Conservation (phyloP, 2,329 filamentous ascomycete species). For the Sporothrix sp. region DNA sequence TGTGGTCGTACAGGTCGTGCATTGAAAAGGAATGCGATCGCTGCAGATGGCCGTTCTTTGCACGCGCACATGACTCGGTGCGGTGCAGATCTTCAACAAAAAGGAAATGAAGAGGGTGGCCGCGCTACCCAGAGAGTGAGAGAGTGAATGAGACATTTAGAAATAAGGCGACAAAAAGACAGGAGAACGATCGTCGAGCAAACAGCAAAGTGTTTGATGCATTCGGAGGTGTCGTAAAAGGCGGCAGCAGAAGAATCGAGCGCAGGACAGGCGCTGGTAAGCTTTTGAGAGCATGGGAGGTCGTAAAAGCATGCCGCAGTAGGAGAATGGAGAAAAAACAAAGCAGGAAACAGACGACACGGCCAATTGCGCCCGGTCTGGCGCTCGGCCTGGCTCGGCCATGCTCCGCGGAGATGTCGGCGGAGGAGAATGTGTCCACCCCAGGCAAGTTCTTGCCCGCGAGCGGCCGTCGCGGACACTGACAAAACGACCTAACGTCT, state of each 20-base stretch:
- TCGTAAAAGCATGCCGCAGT: too few species aligned
- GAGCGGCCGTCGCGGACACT: too few species aligned
- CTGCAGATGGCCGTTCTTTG: neutral
- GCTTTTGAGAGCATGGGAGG: neutral
- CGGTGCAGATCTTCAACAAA: too few species aligned
- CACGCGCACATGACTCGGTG: neutral
- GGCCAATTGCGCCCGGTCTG: too few species aligned
- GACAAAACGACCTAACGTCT: conserved; percentile 2
- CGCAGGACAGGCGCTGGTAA: neutral
- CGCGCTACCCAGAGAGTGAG: neutral
- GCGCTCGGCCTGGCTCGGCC: too few species aligned
- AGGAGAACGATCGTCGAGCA: neutral
- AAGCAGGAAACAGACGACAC: too few species aligned
- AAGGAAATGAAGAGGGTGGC: neutral
- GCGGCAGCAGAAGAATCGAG: neutral
- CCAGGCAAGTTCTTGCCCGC: too few species aligned
- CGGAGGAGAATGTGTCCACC: too few species aligned
- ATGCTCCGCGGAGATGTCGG: too few species aligned
- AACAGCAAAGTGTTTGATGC: neutral
- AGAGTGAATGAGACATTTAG: neutral
- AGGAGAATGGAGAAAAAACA: too few species aligned
- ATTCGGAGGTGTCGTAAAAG: neutral
- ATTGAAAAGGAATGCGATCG: neutral
- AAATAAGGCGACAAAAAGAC: neutral
- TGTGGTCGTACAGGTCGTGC: neutral